These are phyloP conservation scores for Colletotrichum spinosum DNA, from an alignment of 2,329 filamentous ascomycete species.

Conservation along the genomic window DNA sequence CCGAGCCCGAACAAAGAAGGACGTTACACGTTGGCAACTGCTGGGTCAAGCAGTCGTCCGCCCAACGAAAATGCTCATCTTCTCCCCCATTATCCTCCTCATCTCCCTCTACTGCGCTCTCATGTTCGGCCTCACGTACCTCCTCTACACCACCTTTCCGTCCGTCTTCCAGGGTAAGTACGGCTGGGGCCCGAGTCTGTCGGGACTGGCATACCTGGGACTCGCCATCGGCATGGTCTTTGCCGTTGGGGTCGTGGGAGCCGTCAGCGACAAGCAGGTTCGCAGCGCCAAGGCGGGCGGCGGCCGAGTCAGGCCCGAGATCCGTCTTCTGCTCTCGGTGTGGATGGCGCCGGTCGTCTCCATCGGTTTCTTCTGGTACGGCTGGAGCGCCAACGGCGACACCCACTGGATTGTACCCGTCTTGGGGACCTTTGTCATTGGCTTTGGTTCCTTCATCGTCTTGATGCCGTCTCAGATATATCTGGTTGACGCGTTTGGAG, in stretches of 20 bases:
- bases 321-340: slow-evolving; percentile 10
- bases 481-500: slow-evolving; percentile 45
- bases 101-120: slow-evolving; percentile 55
- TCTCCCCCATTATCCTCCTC: slow-evolving; percentile 57
- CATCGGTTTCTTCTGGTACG: slow-evolving; percentile 66
- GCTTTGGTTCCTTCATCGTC: slow-evolving; percentile 58
- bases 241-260: slow-evolving; percentile 15
- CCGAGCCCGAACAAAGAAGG: slow-evolving; percentile 61
- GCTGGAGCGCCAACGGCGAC: slow-evolving; percentile 64
- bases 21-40: slow-evolving; percentile 50
- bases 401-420: slow-evolving; percentile 71
- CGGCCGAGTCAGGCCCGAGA: slow-evolving; percentile 6
- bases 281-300: slow-evolving; percentile 2
- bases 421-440: slow-evolving; percentile 65
- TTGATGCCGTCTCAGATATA: slow-evolving; percentile 42
- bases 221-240: slow-evolving; percentile 29
- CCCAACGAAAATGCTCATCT: slow-evolving; percentile 60
- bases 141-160: slow-evolving; percentile 64
- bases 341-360: slow-evolving; percentile 12
- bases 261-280: slow-evolving; percentile 19
- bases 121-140: slow-evolving; percentile 61
- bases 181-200: slow-evolving; percentile 45
- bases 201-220: slow-evolving; percentile 28
- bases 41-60: slow-evolving; percentile 59
- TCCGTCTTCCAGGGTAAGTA: slow-evolving; percentile 56